phyloP scores from a whole-genome alignment of 208 protist species.

The Spongospora subterranea region DNA sequence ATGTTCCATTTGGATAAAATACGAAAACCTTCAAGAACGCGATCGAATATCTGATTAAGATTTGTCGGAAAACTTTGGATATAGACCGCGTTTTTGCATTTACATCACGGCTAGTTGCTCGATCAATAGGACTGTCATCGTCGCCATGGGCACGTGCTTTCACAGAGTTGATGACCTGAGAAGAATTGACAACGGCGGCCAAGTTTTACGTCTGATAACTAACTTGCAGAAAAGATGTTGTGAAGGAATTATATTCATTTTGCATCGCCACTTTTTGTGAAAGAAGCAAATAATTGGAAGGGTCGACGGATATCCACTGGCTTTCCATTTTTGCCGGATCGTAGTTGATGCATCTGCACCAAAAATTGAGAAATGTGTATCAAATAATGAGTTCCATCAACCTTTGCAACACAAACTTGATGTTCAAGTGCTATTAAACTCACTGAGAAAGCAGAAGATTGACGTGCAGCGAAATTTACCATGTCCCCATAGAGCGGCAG shows the following conservation, averaged over 20 bases:
- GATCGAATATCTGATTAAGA: slow-evolving; percentile 25
- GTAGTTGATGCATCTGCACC: background rate
- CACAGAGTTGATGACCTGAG: slow-evolving; percentile 7
- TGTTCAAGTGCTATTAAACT: slow-evolving; percentile 29
- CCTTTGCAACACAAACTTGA: background rate
- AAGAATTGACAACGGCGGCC: no score
- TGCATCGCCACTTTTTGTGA: background rate
- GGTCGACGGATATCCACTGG: background rate
- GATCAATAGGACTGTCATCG: slow-evolving; percentile 24
- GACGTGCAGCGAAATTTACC: background rate
- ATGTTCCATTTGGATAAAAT: slow-evolving; percentile 62
- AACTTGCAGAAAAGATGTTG: slow-evolving; percentile 11
- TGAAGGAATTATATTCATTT: slow-evolving; percentile 38
- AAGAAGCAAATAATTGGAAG: background rate
- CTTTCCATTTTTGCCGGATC: slow-evolving; percentile 51
- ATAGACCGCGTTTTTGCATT: no score
- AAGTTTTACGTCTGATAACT: background rate
- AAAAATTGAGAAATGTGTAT: background rate
- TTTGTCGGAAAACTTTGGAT: background rate
- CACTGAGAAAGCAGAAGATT: background rate
- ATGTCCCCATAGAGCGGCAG: slow-evolving; percentile 30
- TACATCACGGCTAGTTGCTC: slow-evolving; percentile 11
- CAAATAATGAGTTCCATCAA: background rate
- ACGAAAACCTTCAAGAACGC: slow-evolving; percentile 19
- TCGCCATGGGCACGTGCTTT: background rate